Evolutionary conservation across 805 yeast species (phyloP).

Genomic region (Kodamaea nitidulidarum): DNA sequence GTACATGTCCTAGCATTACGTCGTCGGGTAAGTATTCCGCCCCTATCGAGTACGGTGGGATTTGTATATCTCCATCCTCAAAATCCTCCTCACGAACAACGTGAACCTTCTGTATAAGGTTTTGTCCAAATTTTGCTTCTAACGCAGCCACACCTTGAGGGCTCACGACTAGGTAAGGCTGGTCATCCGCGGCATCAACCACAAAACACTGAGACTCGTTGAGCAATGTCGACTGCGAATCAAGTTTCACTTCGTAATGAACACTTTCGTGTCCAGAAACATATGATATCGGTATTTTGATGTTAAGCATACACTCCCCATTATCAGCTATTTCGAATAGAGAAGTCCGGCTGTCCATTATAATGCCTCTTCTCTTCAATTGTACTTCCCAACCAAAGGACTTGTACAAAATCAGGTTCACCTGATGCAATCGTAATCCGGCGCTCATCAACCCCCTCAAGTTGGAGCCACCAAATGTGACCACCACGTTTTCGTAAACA

Average conservation of each 20-base stretch:
- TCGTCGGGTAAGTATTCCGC: too few species aligned
- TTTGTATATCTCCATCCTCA: background rate
- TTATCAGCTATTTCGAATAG: background rate
- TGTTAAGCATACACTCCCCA: background rate
- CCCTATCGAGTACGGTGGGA: too few species aligned
- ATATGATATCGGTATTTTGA: background rate
- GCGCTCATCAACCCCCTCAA: conserved; percentile 2
- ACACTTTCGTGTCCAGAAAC: background rate
- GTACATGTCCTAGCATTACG: too few species aligned
- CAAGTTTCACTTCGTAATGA: conserved; percentile 21
- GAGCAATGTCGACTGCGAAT: conserved; percentile 17
- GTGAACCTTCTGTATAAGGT: conserved; percentile 1
- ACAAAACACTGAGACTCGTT: conserved; percentile 42
- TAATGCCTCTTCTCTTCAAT: background rate
- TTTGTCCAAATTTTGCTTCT: conserved; percentile 8
- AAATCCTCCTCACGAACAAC: background rate
- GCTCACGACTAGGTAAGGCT: conserved; percentile 38
- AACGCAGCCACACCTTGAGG: conserved; percentile 33
- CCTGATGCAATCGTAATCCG: conserved; percentile 6
- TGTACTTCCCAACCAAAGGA: background rate
- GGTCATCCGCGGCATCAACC: conserved; percentile 28
- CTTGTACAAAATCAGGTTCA: conserved; percentile 4
- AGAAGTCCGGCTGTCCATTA: background rate
- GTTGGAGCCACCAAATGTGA: conserved; percentile 2
- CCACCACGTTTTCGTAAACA: background rate